Base-by-base conservation (phyloP, 495 filamentous ascomycete species). In the Corynascus novoguineensis region DNA sequence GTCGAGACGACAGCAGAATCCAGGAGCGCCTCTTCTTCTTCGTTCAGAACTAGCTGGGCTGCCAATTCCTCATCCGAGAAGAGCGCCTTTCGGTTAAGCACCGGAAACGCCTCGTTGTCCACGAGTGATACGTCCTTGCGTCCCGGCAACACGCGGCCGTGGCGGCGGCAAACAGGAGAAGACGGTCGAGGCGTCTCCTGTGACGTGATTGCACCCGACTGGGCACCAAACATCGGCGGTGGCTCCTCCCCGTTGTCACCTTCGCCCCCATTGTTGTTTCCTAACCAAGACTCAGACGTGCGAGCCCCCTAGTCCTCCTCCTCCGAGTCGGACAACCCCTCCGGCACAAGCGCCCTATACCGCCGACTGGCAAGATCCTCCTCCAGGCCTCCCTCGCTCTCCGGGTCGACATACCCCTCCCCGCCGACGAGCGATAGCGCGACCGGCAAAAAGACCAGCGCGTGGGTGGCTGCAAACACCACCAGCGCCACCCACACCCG, bases 401-500 rank as follows among this genome's bases (percentile, higher is more conserved):
- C 91, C 0, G 88, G 83, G 65, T 95, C 90, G 28, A 88, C 73
- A 66, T 93, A 98, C 14, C 92, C 92, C 58, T 87, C 85, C 5
- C 93, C 93, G 11, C 93, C 93, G 56, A 89, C 75, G 38, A 95
- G 78, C 64, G 88, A 92, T 57, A 99, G 77, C 27, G 86, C 88
- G 7, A 97, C 95, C 0, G 93, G 93, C 58, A 99, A 73, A 71
- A 96, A 95, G 3, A 99, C 80, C 15, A 99, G 78, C 11, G 92
- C 89, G 69, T 99, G 93, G 0, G 81, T 76, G 21, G 90, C 89
- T n/a, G 90, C 95, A 58, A 95, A 89, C 21, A 90, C 60, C 35
- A 97, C 90, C 58, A 99, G 78, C 42, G 92, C 86, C 21, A 96
- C 68, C 93, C 93, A 99, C 34, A 99, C 87, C 8, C 93, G 78